Evolutionary conservation across 208 protist species (phyloP).

Genomic region (Balamuthia mandrillaris): DNA sequence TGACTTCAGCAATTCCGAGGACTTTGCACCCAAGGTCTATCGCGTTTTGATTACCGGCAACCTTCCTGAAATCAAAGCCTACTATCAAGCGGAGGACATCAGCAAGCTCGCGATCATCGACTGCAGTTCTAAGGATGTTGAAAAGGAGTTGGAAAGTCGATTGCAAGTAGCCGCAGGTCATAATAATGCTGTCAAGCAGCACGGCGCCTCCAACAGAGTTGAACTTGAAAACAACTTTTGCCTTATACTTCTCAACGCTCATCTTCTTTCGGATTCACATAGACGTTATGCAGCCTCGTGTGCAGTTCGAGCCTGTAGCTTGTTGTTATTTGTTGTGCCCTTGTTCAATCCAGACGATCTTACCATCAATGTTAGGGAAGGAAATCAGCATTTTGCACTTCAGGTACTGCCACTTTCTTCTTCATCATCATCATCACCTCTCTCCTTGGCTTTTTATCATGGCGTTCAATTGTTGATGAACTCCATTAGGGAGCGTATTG

Average conservation of each 20-base stretch:
- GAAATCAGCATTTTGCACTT: background rate
- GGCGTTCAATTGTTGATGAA: background rate
- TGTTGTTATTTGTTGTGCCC: background rate
- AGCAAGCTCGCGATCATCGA: background rate
- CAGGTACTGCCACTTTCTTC: background rate
- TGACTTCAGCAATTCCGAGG: background rate
- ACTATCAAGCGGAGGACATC: background rate
- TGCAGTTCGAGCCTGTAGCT: background rate
- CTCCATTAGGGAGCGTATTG: background rate
- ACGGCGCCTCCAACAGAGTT: background rate
- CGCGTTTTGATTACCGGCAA: background rate
- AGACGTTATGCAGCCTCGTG: background rate
- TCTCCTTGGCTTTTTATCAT: too few species aligned
- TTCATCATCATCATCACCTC: too few species aligned
- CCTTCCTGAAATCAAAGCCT: background rate
- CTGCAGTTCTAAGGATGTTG: background rate
- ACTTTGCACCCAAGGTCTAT: background rate
- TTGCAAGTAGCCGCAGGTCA: background rate
- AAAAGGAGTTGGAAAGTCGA: background rate
- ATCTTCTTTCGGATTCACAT: background rate
- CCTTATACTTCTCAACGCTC: background rate
- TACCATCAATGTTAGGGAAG: background rate
- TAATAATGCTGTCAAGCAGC: background rate
- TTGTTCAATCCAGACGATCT: background rate
- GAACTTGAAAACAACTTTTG: too few species aligned